Evolutionary conservation across 306 rosid genomes (phyloP), one percentile per base, ranked within the genome.

Genomic region (Cicer chorassanicum): DNA sequence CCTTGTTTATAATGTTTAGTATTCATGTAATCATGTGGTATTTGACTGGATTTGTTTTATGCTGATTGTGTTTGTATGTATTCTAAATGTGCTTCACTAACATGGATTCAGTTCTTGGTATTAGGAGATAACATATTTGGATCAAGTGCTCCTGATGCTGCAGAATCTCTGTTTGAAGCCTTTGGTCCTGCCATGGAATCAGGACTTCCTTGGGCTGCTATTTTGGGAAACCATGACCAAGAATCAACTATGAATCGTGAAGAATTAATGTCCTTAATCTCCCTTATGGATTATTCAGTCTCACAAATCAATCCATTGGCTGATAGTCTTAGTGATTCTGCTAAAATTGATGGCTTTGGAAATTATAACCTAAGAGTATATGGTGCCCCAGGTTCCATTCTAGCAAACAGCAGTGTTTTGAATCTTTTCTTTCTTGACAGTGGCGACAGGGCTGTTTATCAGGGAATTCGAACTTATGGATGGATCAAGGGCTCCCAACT

Each of bases 161-260:
- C 96, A 49, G 96, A 91, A 75, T 94, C 98, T 61, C 48, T 91
- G 80, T 72, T 88, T 75, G 48, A 74, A 79, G 96, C 93, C 62
- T 94, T 94, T 82, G 87, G 86, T 81, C 97, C 98, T 49, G 97
- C 88, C 76, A 87, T 88, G 69, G 95, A 94, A 78, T 86, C 92
- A 44, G 78, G 86, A 73, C 64, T 91, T 86, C 98, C 98, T 4
- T 94, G 97, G 97, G 98, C 97, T 50, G 94, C 97, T 42, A 62
- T 94, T 75, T 79, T 94, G 81, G 98, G 98, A 80, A 94, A 93
- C 85, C 98, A 93, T 46, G 97, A 93, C 68, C 98, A 91, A 68
- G 97, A 94, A 84, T 94, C 98, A 78, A 86, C 90, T 15, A 77
- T 94, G 97, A 81, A 78, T 73, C 95, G 95, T 15, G 94, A 81